phyloP scores from a whole-genome alignment of 108 stramenopile genomes.

The Cyclostephanos tholiformis region DNA sequence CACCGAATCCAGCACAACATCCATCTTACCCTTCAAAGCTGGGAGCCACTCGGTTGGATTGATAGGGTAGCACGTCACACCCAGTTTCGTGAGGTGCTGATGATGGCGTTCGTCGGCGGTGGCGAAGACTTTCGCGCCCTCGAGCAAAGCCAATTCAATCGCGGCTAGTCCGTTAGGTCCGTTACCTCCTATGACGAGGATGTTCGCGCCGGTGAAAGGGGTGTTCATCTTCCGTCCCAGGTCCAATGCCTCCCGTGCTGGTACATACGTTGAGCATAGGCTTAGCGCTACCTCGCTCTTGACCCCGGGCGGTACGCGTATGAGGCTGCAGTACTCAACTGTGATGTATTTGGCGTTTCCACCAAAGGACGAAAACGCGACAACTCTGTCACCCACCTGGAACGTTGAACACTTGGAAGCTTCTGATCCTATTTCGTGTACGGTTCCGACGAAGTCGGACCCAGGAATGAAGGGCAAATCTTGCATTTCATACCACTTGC shows the following conservation, averaged over 20 bases:
- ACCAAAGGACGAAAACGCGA: constrained; percentile 60
- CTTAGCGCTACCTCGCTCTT: constrained; percentile 56
- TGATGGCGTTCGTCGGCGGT: constrained; percentile 62
- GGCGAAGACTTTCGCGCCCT: constrained; percentile 59
- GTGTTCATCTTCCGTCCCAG: constrained; percentile 29
- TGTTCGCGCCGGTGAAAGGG: constrained; percentile 56
- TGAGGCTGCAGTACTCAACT: constrained; percentile 43
- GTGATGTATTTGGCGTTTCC: constrained; percentile 71
- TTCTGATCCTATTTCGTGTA: constrained; percentile 47
- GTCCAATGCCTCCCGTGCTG: constrained; percentile 68
- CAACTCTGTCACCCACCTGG: constrained; percentile 58
- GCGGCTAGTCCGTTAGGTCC: constrained; percentile 61
- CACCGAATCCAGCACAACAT: constrained; percentile 65
- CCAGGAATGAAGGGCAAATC: constrained; percentile 61
- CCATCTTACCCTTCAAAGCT: constrained; percentile 61
- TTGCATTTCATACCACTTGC: constrained; percentile 55
- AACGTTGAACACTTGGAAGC: constrained; percentile 27
- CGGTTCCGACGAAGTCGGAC: constrained; percentile 64
- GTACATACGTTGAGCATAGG: constrained; percentile 68
- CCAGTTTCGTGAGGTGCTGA: constrained; percentile 47
- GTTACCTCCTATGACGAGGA: constrained; percentile 68
- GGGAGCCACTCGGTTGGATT: constrained; percentile 60
- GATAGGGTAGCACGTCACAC: constrained; percentile 57
- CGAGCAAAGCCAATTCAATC: constrained; percentile 60
- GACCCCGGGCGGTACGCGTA: constrained; percentile 62